Percentiles rank a stretch among this genome's conserved stretches.
These are phyloP conservation scores for Sporisorium iseilematis-ciliati DNA, from an alignment of 1,284 basidiomycete genomes.

Conservation along the genomic window DNA sequence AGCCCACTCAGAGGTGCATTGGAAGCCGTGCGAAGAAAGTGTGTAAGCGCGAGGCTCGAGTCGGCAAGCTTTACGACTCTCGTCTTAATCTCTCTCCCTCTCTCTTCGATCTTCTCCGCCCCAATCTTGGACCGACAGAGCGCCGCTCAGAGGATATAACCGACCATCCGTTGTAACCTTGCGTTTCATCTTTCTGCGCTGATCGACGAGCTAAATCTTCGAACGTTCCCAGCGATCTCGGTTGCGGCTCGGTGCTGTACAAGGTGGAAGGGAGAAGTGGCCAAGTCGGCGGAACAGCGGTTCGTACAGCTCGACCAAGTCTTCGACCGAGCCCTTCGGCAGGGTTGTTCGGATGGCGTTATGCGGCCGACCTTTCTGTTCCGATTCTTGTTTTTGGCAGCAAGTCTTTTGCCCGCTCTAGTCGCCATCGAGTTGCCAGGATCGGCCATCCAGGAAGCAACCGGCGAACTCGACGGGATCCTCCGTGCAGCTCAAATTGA, in stretches of 20 bases:
- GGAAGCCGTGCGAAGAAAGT: too few relatives aligned
- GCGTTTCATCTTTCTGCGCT: too few relatives aligned
- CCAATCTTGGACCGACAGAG: too few relatives aligned
- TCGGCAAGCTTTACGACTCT: too few relatives aligned
- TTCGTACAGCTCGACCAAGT: not conserved
- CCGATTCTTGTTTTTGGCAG: not conserved
- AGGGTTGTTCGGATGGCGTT: not conserved
- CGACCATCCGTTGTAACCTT: too few relatives aligned
- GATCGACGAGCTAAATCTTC: too few relatives aligned
- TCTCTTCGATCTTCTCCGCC: too few relatives aligned
- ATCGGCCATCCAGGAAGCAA: not conserved
- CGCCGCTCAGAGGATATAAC: too few relatives aligned
- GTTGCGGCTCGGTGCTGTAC: not conserved
- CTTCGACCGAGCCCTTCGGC: not conserved
- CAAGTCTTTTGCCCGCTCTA: not conserved
- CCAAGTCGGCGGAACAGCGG: not conserved
- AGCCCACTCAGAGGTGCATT: too few relatives aligned
- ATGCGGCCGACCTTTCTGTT: not conserved
- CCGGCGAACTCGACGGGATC: conserved; percentile 7
- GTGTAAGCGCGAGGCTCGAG: too few relatives aligned
- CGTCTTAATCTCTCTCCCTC: too few relatives aligned
- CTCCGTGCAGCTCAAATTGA: conserved; percentile 6
- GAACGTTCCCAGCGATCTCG: not conserved
- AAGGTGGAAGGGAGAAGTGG: not conserved
- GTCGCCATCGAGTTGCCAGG: conserved; percentile 6